Evolutionary conservation across 2,329 filamentous ascomycete species (phyloP).

Genomic region (Tolypocladium inflatum): DNA sequence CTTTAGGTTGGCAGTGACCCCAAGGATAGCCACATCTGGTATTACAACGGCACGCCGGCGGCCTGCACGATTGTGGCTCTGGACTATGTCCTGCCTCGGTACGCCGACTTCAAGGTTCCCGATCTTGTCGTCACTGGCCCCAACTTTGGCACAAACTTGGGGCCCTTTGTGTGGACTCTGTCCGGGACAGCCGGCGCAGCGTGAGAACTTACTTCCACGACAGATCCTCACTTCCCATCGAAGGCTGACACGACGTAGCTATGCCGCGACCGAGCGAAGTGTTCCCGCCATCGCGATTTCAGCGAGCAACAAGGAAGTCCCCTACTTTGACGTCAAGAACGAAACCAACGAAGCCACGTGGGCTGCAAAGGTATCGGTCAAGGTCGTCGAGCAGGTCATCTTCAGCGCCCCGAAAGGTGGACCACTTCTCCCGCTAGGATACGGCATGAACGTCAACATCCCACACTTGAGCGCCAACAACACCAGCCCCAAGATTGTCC

Average conservation of each 20-base stretch:
- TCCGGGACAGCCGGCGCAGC: background rate
- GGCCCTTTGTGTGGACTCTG: background rate
- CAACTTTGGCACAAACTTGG: background rate
- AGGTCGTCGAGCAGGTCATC: background rate
- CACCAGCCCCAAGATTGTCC: background rate
- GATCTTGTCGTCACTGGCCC: background rate
- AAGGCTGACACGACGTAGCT: background rate
- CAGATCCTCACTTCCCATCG: background rate
- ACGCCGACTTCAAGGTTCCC: background rate
- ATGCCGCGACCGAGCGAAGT: background rate
- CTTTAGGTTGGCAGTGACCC: background rate
- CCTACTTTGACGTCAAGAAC: background rate
- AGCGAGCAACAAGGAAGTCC: background rate
- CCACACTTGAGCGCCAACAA: background rate
- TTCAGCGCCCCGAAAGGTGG: background rate
- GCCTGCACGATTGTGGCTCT: background rate
- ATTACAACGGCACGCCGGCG: background rate
- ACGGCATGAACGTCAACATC: background rate
- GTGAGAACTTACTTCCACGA: background rate
- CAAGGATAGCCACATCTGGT: background rate
- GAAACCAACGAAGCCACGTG: background rate
- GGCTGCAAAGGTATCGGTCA: background rate
- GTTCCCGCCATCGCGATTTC: background rate
- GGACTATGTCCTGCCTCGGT: background rate
- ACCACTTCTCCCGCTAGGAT: background rate